Evolutionary conservation across 2,329 filamentous ascomycete genomes (phyloP).

Genomic region (Paraphaeosphaeria sporulosa): DNA sequence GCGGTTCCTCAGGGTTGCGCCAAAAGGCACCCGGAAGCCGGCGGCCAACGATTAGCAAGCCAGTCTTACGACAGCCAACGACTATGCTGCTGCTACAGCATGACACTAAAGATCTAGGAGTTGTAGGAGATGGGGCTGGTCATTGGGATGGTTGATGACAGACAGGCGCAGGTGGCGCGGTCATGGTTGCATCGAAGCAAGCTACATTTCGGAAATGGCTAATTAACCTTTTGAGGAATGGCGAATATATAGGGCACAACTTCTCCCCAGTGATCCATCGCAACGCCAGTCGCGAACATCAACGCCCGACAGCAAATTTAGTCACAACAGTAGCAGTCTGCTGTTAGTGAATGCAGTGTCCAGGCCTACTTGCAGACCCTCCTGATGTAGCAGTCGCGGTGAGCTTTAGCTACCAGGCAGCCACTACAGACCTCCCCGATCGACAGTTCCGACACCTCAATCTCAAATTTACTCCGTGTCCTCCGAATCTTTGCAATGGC

Average conservation of each 20-base stretch:
- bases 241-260: background rate
- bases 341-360: background rate
- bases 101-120: background rate
- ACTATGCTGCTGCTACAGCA: background rate
- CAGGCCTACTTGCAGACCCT: background rate
- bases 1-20: too few relatives aligned
- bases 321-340: constrained; percentile 8
- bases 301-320: background rate
- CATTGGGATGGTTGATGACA: background rate
- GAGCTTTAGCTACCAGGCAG: background rate
- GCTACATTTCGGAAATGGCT: too few relatives aligned
- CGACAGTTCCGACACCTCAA: background rate
- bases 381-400: background rate
- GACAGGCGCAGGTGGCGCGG: background rate
- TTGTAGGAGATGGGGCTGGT: background rate
- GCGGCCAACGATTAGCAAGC: background rate
- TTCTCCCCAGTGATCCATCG: background rate
- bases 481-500: background rate
- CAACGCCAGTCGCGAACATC: background rate
- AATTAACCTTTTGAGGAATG: background rate
- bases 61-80: background rate
- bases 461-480: background rate
- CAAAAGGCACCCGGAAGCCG: too few relatives aligned
- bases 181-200: constrained; percentile 4
- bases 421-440: background rate